Percentiles rank a stretch among this genome's conserved stretches.
phyloP scores from a whole-genome alignment of 2,329 filamentous ascomycete genomes.

The Cordyceps fumosorosea region DNA sequence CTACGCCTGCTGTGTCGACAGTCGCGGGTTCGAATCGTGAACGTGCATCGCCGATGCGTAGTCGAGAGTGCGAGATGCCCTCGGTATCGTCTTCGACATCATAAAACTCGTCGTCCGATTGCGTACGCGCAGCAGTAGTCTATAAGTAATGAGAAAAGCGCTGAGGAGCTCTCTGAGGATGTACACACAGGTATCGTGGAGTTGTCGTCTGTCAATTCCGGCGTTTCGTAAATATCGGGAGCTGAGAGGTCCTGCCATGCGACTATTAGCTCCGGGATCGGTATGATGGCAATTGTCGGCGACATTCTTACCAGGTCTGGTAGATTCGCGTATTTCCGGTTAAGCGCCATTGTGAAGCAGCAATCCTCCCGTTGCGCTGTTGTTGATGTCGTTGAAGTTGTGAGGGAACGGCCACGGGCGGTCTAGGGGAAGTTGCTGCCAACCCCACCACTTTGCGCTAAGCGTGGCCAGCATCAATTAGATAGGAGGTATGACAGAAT shows the following conservation, averaged over 20 bases:
- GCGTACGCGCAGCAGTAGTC: constrained; percentile 49
- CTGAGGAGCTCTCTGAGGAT: background rate
- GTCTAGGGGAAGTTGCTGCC: constrained; percentile 5
- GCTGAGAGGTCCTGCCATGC: constrained; percentile 67
- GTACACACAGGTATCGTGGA: constrained; percentile 70
- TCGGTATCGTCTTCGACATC: constrained; percentile 56
- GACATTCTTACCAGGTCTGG: constrained; percentile 61
- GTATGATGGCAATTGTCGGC: constrained; percentile 16
- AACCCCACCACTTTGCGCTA: background rate
- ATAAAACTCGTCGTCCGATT: constrained; percentile 56
- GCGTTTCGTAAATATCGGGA: constrained; percentile 94
- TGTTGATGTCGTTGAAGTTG: constrained; percentile 7
- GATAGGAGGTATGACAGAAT: too few species aligned
- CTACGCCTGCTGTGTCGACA: constrained; percentile 70
- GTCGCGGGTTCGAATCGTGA: constrained; percentile 68
- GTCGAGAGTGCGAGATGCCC: constrained; percentile 67
- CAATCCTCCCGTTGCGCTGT: background rate
- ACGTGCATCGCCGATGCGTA: constrained; percentile 74
- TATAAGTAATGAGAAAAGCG: constrained; percentile 26
- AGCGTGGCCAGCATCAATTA: background rate
- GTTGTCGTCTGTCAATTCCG: constrained; percentile 82
- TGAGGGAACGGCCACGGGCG: background rate
- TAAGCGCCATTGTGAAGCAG: constrained; percentile 56
- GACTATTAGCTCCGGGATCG: constrained; percentile 19
- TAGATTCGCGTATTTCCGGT: constrained; percentile 74